Conservation (phyloP, 2,329 filamentous ascomycete genomes). For the Xylariaceae sp. region DNA sequence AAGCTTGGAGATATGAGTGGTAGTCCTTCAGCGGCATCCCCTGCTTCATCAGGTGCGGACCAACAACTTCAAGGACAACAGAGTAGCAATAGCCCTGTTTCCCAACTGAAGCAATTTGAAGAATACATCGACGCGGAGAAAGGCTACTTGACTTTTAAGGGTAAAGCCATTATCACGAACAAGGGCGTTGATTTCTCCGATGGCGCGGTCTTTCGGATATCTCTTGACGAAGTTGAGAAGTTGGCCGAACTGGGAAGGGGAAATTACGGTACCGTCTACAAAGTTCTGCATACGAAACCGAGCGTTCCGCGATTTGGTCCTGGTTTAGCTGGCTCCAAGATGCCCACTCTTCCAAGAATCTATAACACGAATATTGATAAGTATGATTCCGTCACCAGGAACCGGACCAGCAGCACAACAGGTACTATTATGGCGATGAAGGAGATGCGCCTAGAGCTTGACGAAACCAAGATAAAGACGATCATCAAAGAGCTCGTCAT, state of each 20-base stretch:
- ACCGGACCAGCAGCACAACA: constrained; percentile 43
- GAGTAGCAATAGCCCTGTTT: constrained; percentile 38
- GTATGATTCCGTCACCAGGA: constrained; percentile 23
- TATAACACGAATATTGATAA: constrained; percentile 24
- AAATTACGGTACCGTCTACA: constrained; percentile 98
- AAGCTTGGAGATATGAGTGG: constrained; percentile 51
- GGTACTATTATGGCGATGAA: constrained; percentile 98
- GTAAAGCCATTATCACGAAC: constrained; percentile 83
- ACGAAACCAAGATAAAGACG: constrained; percentile 92
- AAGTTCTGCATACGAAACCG: constrained; percentile 77
- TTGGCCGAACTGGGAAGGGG: constrained; percentile 92
- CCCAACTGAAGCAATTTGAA: constrained; percentile 55
- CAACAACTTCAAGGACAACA: constrained; percentile 30
- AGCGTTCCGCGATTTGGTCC: constrained; percentile 52
- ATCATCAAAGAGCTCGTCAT: constrained; percentile 98
- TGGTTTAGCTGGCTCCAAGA: constrained; percentile 48
- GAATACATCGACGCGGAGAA: constrained; percentile 89
- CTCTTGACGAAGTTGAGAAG: constrained; percentile 85
- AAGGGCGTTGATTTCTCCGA: constrained; percentile 89
- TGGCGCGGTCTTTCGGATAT: constrained; percentile 87
- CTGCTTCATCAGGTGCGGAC: constrained; percentile 32
- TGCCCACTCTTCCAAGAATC: constrained; percentile 35
- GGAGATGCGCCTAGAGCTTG: constrained; percentile 89
- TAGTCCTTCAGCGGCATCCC: constrained; percentile 37
- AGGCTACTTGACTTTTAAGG: constrained; percentile 86